Evolutionary conservation across 1,284 basidiomycete species (phyloP), one percentile per base, ranked within the genome.

Genomic region (Phenoliferia sp.): DNA sequence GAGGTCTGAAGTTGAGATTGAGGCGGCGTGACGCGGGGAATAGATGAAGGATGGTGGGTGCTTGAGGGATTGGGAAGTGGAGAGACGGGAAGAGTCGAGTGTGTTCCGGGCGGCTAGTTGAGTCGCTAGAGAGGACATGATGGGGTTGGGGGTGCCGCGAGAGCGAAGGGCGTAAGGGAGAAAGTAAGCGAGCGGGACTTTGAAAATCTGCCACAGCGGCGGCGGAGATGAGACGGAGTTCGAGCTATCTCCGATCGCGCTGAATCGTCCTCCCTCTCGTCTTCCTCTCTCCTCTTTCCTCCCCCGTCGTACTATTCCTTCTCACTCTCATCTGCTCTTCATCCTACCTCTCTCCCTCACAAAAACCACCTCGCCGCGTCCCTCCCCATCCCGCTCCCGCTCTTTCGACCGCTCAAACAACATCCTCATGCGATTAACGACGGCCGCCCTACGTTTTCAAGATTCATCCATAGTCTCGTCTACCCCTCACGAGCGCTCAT

Each of bases 1-100:
- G 58, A 99, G 86, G 19, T 94, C 87, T 77, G 94, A 90, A 67
- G 94, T 83, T 78, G 95, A 92, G 77, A 95, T 87, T 48, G 86
- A 82, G 69, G 88, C 86, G 17, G 92, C 91, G 67, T 92, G 89
- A 65, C 84, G 83, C 31, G 88, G 84, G 31, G 89, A 87, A 80
- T 97, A 99, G 62, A 99, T 86, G 82, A 97, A 99, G 0, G 84
- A 85, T 85, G 77, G 72, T 88, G 76, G 86, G 83, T 10, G 82
- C 80, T 39, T 85, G 77, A 80, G 85, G 84, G 76, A 85, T 86
- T 85, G 64, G 84, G 83, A 66, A 86, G 83, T 71, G 32, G 86
- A 85, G 34, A 94, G 85, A 57, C 93, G 82, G 52, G 85, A 80
- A 35, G 88, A 83, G 80, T 96, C 94, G 52, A 93, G 82, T 28